phyloP scores from a whole-genome alignment of 208 protist species.

The Leishmania braziliensis region DNA sequence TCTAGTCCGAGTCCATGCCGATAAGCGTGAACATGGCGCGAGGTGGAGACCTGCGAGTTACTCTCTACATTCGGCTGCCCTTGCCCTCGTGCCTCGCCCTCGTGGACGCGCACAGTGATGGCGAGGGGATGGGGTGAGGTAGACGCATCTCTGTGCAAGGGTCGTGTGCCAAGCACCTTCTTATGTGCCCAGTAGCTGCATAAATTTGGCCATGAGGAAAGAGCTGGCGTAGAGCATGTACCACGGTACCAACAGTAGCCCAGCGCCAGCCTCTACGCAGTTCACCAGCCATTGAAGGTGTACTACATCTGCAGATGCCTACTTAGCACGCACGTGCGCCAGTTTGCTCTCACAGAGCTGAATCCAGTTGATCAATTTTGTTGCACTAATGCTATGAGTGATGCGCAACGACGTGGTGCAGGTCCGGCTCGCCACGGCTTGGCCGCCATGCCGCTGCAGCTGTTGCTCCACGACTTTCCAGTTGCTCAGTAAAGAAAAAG shows the following conservation, averaged over 20 bases:
- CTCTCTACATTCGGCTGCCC: not conserved
- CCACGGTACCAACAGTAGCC: conserved; percentile 39
- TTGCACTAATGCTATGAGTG: conserved; percentile 15
- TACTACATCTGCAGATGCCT: conserved; percentile 33
- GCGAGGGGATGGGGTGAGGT: conserved; percentile 12
- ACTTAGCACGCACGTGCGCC: not conserved
- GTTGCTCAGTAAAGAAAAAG: not conserved
- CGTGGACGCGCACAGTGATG: not conserved
- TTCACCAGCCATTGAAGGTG: conserved; percentile 36
- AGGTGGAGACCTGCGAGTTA: not conserved
- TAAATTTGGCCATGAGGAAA: conserved; percentile 26
- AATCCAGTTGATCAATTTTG: conserved; percentile 45
- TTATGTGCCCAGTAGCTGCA: conserved; percentile 35
- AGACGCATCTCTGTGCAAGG: conserved; percentile 32
- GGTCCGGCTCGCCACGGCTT: not conserved
- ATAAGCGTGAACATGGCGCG: not conserved
- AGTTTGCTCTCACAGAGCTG: conserved; percentile 18
- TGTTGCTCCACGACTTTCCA: conserved; percentile 38
- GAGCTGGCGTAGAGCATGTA: conserved; percentile 46
- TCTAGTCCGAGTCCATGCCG: not conserved
- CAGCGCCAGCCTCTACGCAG: conserved; percentile 24
- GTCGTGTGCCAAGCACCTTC: conserved; percentile 41
- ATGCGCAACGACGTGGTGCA: conserved; percentile 37
- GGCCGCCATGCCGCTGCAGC: conserved; percentile 50
- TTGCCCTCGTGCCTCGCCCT: not conserved